Percentiles rank a stretch among this genome's conserved stretches.
Evolutionary conservation across 495 filamentous ascomycete genomes (phyloP).

Genomic region (Penicillium cataractarum): DNA sequence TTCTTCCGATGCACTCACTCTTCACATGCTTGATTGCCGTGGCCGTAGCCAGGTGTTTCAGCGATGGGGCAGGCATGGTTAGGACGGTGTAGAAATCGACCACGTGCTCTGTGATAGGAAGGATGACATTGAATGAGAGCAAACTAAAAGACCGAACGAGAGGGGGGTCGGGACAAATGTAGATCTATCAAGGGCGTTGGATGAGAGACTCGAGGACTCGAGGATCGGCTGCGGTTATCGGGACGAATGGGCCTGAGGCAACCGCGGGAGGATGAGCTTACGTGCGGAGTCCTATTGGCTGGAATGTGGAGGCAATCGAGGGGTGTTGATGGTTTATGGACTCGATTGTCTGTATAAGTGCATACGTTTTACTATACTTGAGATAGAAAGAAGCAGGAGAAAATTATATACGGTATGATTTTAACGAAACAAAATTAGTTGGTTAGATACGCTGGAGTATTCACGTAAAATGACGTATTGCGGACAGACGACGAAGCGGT

Average conservation of each 20-base stretch:
- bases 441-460: background rate
- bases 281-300: constrained; percentile 8
- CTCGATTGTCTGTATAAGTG: background rate
- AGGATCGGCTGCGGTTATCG: constrained; percentile 1
- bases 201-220: background rate
- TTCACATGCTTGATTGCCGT: constrained; percentile 52
- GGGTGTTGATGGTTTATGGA: background rate
- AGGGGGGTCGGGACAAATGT: background rate
- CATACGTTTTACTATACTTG: background rate
- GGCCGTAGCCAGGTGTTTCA: constrained; percentile 45
- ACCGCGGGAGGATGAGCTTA: constrained; percentile 3
- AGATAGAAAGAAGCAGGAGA: background rate
- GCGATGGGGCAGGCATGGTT: constrained; percentile 48
- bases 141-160: background rate
- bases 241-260: constrained; percentile 5
- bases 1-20: constrained; percentile 31
- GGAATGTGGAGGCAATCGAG: background rate
- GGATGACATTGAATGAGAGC: constrained; percentile 17
- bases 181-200: background rate
- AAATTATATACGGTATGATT: background rate
- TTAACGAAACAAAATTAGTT: no score
- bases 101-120: constrained; percentile 19
- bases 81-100: constrained; percentile 17
- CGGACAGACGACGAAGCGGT: background rate
- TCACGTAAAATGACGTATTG: background rate